Evolutionary conservation across 1,139 yeast species (phyloP), one percentile per base, ranked within the genome.

Genomic region (Nadsonia starkeyi-henricii): DNA sequence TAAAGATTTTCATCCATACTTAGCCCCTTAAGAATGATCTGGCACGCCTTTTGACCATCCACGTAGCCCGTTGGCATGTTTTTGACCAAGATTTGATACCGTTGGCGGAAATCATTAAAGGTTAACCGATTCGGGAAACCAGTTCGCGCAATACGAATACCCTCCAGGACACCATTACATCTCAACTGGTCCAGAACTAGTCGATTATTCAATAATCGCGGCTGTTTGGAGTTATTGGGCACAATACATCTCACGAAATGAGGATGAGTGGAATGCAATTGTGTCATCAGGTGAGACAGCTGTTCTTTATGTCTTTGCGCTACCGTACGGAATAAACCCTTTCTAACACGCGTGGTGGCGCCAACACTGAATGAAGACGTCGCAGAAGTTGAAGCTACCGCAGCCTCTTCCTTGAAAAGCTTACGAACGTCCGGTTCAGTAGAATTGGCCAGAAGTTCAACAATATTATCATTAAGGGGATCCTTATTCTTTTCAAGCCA

Each of bases 141-240:
- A 17, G 96, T 89, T 55, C 99, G 74, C 0, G 97, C 95, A 54
- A 93, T 91, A 65, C 98, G 75, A 43, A 93, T 93, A 54, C 99
- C 99, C 70, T 93, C 99, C 47, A 93, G 69, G 15, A 93, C 99
- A 74, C 99, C 99, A 62, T 93, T 93, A 62, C 97, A 93, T 53
- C 96, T 74, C 52, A 93, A 72, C 65, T 93, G 99, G 52, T 85
- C 91, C 47, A 91, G 69, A 2, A 93, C 95, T 42, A 93, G 68
- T 30, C 67, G 69, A 58, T 83, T 85, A 58, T 88, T 89, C 59
- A 91, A 83, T 46, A 72, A 69, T 45, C 75, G 77, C 0, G 96
- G 79, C 51, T 72, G 72, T 61, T 91, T 89, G 41, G 75, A 71
- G 54, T 78, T 78, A 59, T 93, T 93, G 8, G 99, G 99, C 46